Percentiles rank a stretch among this genome's conserved stretches.
Conservation (phyloP, 148 eudicot genomes). For the Rhododendron williamsianum region DNA sequence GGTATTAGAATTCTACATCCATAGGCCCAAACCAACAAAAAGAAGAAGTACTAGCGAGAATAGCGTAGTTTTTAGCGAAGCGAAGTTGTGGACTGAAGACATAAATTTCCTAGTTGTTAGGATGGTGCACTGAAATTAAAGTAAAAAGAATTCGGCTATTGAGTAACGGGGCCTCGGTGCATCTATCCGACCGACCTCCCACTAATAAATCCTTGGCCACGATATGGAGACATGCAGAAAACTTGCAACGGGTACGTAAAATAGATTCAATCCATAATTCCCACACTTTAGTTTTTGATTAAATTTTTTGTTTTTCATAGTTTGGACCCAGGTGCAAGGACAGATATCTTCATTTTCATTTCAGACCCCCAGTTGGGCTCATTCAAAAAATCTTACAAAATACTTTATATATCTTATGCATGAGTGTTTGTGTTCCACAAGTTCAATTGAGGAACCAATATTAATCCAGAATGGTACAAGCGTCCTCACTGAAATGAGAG, state of each 20-base stretch:
- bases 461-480: background rate
- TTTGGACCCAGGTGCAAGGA: background rate
- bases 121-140: background rate
- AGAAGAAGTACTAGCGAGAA: background rate
- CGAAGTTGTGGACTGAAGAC: background rate
- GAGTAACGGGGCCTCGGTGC: background rate
- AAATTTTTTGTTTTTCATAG: no score
- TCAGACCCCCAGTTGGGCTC: background rate
- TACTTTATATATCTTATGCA: background rate
- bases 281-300: background rate
- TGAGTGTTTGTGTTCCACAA: background rate
- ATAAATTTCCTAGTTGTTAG: background rate
- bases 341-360: background rate
- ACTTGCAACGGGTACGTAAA: background rate
- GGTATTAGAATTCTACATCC: background rate
- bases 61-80: background rate
- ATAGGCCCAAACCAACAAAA: background rate
- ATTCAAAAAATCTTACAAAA: background rate
- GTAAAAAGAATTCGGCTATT: background rate
- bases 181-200: background rate
- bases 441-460: background rate
- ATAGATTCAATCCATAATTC: background rate
- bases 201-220: background rate
- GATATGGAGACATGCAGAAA: background rate
- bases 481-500: background rate